Percentiles rank a stretch among this genome's conserved stretches.
phyloP scores from a whole-genome alignment of 2,329 filamentous ascomycete species.

The Metarhizium humberi region DNA sequence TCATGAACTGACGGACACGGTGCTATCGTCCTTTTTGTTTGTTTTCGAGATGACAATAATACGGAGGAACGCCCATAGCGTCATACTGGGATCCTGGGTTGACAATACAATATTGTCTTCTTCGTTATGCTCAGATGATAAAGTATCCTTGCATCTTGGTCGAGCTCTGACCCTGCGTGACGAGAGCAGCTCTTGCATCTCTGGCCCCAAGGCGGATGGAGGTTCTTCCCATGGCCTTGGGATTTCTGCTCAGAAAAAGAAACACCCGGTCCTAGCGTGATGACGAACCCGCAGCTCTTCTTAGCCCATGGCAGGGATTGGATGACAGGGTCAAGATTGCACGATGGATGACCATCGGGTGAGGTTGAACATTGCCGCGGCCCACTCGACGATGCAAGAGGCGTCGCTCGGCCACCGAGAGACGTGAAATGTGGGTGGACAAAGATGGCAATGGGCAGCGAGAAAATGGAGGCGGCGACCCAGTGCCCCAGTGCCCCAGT shows the following conservation, averaged over 20 bases:
- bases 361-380: not conserved
- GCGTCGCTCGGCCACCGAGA: too few relatives aligned
- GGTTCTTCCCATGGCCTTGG: not conserved
- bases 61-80: too few relatives aligned
- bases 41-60: too few relatives aligned
- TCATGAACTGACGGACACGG: not conserved
- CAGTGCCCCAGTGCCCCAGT: too few relatives aligned
- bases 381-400: not conserved
- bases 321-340: not conserved
- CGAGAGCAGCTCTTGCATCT: not conserved
- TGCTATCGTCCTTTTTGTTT: not conserved
- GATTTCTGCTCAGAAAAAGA: constrained; percentile 1
- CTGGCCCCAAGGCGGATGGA: not conserved
- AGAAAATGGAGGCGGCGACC: too few relatives aligned
- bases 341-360: not conserved
- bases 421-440: too few relatives aligned
- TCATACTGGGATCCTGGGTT: too few relatives aligned
- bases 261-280: not conserved
- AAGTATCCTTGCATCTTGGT: not conserved
- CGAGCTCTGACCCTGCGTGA: not conserved
- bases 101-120: too few relatives aligned
- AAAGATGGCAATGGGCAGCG: too few relatives aligned
- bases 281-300: not conserved
- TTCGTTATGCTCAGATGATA: too few relatives aligned
- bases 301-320: not conserved